Evolutionary conservation across 2,329 filamentous ascomycete species (phyloP).

Genomic region (Pseudogymnoascus sp.): DNA sequence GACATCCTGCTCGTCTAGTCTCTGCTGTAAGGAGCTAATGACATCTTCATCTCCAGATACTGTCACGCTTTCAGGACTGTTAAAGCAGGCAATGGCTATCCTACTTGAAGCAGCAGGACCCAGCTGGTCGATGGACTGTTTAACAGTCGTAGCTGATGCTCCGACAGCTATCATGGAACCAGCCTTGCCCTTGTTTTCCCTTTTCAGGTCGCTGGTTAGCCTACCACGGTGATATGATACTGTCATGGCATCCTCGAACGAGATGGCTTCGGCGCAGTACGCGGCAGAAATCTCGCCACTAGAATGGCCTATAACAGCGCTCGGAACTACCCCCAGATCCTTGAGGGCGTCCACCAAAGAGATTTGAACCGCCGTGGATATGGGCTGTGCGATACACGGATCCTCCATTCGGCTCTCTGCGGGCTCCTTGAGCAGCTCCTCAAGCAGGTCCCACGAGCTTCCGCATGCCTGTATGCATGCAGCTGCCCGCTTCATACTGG

Average conservation of each 20-base stretch:
- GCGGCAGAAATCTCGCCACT: conserved; percentile 43
- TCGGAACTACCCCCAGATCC: conserved; percentile 34
- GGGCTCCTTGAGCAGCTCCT: not conserved
- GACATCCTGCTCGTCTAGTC: conserved; percentile 19
- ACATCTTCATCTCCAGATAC: conserved; percentile 18
- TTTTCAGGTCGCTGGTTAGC: conserved; percentile 24
- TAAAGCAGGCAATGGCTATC: conserved; percentile 30
- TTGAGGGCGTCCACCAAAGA: conserved; percentile 36
- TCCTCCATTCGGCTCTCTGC: not conserved
- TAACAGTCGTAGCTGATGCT: conserved; percentile 21
- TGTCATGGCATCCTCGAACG: conserved; percentile 29
- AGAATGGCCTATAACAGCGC: conserved; percentile 38
- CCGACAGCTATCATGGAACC: conserved; percentile 51
- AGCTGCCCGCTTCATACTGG: not conserved
- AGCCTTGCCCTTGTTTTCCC: conserved; percentile 16
- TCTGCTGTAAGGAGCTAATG: conserved; percentile 13
- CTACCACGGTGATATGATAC: conserved; percentile 38
- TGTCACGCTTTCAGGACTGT: conserved; percentile 24
- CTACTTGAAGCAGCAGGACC: conserved; percentile 3
- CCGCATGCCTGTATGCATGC: not conserved
- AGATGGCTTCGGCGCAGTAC: conserved; percentile 33
- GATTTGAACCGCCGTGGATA: conserved; percentile 42
- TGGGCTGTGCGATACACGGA: conserved; percentile 30
- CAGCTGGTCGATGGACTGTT: conserved; percentile 17
- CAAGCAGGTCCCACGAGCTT: not conserved